A percentile compares a stretch with the other conserved stretches of the same genome.
Evolutionary conservation across 2,329 filamentous ascomycete species (phyloP).

Genomic region (Diaporthe citriasiana): DNA sequence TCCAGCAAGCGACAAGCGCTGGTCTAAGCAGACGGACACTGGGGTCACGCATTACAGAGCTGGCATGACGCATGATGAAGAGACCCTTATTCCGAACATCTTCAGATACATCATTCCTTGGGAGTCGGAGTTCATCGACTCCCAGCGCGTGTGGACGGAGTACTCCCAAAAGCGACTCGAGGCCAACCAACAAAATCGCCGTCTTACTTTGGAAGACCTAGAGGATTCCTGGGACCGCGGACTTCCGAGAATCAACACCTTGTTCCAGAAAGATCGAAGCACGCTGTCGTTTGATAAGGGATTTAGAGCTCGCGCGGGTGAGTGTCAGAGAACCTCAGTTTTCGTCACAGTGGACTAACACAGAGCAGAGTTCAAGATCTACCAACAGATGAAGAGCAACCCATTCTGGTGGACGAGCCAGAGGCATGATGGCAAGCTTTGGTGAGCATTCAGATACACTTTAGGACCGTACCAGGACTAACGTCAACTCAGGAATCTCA

Average conservation of each 20-base stretch:
- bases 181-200: constrained; percentile 96
- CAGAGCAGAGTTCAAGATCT: constrained; percentile 98
- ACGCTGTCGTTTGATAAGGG: constrained; percentile 99
- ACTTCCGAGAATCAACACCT: constrained; percentile 95
- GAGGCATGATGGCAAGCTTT: constrained; percentile 95
- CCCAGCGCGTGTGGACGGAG: constrained; percentile 98
- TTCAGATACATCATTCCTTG: constrained; percentile 99
- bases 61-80: constrained; percentile 98
- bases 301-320: constrained; percentile 93
- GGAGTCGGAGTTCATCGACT: constrained; percentile 99
- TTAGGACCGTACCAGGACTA: too few species aligned
- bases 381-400: constrained; percentile 99
- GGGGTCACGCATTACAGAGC: constrained; percentile 97
- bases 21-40: constrained; percentile 97
- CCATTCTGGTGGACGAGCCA: constrained; percentile 99
- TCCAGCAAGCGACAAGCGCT: constrained; percentile 96
- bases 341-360: too few species aligned
- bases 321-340: too few species aligned
- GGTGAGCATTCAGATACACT: too few species aligned
- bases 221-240: constrained; percentile 99
- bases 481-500: too few species aligned
- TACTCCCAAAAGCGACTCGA: constrained; percentile 98
- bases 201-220: constrained; percentile 93
- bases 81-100: constrained; percentile 98
- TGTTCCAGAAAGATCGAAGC: constrained; percentile 98